Percentiles rank a stretch among this genome's conserved stretches.
Conservation (phyloP, 2,329 filamentous ascomycete species). For the Moelleriella libera region DNA sequence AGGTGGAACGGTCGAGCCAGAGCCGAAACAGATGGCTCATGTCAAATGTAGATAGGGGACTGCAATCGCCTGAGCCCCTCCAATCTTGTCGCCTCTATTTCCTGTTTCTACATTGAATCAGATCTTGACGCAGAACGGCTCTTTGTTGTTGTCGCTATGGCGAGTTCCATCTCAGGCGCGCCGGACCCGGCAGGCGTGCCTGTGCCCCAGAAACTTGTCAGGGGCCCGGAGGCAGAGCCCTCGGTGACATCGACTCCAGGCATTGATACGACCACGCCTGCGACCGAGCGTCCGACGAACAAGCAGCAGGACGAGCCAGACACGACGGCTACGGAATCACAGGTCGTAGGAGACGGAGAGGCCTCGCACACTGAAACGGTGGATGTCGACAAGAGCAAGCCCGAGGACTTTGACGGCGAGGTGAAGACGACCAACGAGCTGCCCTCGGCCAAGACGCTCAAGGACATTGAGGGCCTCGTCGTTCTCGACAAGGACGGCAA, state of each 20-base stretch:
- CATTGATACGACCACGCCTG: neutral
- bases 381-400: constrained; percentile 22
- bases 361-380: neutral
- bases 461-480: constrained; percentile 36
- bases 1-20: too few species aligned
- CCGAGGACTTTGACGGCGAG: constrained; percentile 40
- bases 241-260: neutral
- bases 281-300: neutral
- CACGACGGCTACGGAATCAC: neutral
- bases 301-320: neutral
- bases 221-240: neutral
- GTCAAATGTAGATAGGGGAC: too few species aligned
- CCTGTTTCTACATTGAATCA: too few species aligned
- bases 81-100: too few species aligned
- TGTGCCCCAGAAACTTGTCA: neutral
- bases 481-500: constrained; percentile 50
- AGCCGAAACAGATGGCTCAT: too few species aligned
- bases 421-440: constrained; percentile 40
- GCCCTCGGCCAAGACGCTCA: constrained; percentile 33
- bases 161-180: neutral
- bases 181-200: neutral
- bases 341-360: too few species aligned
- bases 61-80: too few species aligned
- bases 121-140: too few species aligned
- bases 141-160: neutral